These are phyloP conservation scores for Didymella sp. DNA, from an alignment of 2,329 filamentous ascomycete species.

Conservation along the genomic window DNA sequence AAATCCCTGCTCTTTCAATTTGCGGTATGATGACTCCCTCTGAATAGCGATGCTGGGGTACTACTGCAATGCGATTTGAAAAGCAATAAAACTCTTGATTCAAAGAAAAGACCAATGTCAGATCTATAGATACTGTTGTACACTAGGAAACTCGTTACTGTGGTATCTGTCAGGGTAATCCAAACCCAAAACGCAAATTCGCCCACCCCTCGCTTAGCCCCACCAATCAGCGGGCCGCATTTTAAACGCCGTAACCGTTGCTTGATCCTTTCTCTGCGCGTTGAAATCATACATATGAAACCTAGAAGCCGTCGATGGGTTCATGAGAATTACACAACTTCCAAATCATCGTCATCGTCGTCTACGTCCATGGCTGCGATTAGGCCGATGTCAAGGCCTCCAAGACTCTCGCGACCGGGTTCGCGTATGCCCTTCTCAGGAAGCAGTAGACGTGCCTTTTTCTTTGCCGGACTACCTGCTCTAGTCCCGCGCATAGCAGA, in stretches of 20 bases:
- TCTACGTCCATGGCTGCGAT: slow-evolving; percentile 45
- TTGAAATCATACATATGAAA: slow-evolving; percentile 11
- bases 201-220: slow-evolving; percentile 38
- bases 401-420: slow-evolving; percentile 57
- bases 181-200: slow-evolving; percentile 23
- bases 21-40: neutral
- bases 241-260: slow-evolving; percentile 29
- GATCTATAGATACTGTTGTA: slow-evolving; percentile 21
- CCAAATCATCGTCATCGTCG: slow-evolving; percentile 57
- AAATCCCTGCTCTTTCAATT: neutral
- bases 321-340: slow-evolving; percentile 53
- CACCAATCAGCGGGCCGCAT: slow-evolving; percentile 37
- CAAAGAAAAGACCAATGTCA: slow-evolving; percentile 12
- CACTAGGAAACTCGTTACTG: slow-evolving; percentile 26
- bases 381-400: slow-evolving; percentile 45
- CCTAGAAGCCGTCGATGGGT: slow-evolving; percentile 6
- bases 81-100: slow-evolving; percentile 3
- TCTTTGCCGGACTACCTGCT: slow-evolving; percentile 53
- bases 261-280: slow-evolving; percentile 3
- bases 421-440: slow-evolving; percentile 58
- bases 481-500: slow-evolving; percentile 39
- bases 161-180: slow-evolving; percentile 20
- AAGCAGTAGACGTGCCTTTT: slow-evolving; percentile 57
- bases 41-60: neutral
- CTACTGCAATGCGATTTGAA: neutral